Evolutionary conservation across 164 flowering plant species (phyloP).

Genomic region (Magnolia kwangsiensis): DNA sequence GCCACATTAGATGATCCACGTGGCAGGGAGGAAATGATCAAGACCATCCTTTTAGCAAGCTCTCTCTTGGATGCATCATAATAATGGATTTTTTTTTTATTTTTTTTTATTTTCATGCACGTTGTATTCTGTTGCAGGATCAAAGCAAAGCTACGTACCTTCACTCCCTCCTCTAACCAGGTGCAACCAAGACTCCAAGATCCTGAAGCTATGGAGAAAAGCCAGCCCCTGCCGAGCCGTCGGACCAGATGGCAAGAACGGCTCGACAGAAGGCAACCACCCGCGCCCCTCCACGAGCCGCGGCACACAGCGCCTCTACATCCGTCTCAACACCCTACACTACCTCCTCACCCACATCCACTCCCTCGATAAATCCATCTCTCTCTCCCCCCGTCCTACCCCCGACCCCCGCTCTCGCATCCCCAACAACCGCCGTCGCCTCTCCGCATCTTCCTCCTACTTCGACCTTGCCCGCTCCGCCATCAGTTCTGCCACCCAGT

Average conservation of each 20-base stretch:
- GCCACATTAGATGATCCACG: too few relatives aligned
- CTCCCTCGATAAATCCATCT: slow-evolving; percentile 62
- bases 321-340: slow-evolving; percentile 89
- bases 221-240: slow-evolving; percentile 57
- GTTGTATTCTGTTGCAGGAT: slow-evolving; percentile 26
- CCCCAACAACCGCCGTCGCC: slow-evolving; percentile 20
- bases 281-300: slow-evolving; percentile 91
- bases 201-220: slow-evolving; percentile 55
- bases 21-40: neutral
- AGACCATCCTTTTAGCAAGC: too few relatives aligned
- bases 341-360: slow-evolving; percentile 61
- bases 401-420: slow-evolving; percentile 34
- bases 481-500: slow-evolving; percentile 51
- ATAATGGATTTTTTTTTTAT: neutral
- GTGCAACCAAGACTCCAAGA: slow-evolving; percentile 70
- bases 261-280: slow-evolving; percentile 39
- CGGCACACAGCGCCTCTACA: slow-evolving; percentile 91
- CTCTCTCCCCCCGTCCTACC: slow-evolving; percentile 38
- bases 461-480: slow-evolving; percentile 52
- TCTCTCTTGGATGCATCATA: neutral
- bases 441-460: slow-evolving; percentile 28
- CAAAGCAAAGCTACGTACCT: slow-evolving; percentile 81
- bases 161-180: slow-evolving; percentile 82
- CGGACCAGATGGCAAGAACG: slow-evolving; percentile 17
- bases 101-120: neutral